Conservation (phyloP, 306 rosid genomes). For the Quercus gilva region DNA sequence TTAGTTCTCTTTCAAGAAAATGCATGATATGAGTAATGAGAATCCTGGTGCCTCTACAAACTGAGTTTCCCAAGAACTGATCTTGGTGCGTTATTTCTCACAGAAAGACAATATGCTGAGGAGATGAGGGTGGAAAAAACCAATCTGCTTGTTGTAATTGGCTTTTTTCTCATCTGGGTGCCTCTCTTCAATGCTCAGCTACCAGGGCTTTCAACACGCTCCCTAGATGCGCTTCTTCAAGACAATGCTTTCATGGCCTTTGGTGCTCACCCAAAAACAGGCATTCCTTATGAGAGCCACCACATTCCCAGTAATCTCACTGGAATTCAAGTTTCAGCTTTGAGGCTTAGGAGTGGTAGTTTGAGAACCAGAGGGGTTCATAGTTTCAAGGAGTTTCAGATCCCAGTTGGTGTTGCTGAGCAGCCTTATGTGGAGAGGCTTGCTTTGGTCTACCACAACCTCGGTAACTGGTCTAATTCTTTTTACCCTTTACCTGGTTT, state of each 20-base stretch:
- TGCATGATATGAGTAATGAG: background rate
- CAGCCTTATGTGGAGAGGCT: conserved; percentile 48
- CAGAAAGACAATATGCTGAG: conserved; percentile 7
- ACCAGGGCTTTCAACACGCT: conserved; percentile 27
- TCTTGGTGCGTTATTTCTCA: background rate
- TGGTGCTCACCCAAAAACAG: conserved; percentile 24
- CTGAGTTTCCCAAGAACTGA: too few relatives aligned
- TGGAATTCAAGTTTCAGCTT: conserved; percentile 37
- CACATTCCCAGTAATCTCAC: conserved; percentile 30
- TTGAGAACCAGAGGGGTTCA: conserved; percentile 36
- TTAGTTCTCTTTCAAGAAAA: background rate
- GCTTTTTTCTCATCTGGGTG: conserved; percentile 18
- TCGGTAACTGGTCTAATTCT: conserved; percentile 47
- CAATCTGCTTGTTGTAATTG: conserved; percentile 10
- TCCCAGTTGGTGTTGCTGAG: conserved; percentile 47
- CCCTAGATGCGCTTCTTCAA: conserved; percentile 44
- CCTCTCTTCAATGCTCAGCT: conserved; percentile 24
- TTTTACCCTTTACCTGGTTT: conserved; percentile 53
- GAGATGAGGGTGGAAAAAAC: conserved; percentile 35
- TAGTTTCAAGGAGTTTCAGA: conserved; percentile 47
- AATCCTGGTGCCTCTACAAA: too few relatives aligned
- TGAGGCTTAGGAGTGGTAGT: conserved; percentile 51
- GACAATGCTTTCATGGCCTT: conserved; percentile 42
- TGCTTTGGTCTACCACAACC: conserved; percentile 49
- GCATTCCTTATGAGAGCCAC: conserved; percentile 27